Evolutionary conservation across 2,329 filamentous ascomycete genomes (phyloP).

Genomic region (Chrysoporthe puriensis): DNA sequence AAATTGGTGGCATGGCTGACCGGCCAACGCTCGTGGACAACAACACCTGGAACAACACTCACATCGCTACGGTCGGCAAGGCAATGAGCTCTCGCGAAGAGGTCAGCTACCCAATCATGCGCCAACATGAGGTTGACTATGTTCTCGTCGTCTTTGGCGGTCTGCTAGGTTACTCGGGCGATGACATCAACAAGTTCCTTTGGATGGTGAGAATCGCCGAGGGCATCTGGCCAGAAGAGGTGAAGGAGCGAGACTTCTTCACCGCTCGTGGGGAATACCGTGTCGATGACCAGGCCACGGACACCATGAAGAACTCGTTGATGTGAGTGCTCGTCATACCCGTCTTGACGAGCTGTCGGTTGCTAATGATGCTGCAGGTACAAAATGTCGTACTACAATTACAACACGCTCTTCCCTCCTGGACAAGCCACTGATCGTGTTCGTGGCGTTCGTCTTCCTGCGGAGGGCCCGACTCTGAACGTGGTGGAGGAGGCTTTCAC

Average conservation of each 20-base stretch:
- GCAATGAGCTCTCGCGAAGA: slow-evolving; percentile 98
- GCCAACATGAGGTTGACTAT: slow-evolving; percentile 98
- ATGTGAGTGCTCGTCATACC: slow-evolving; percentile 67
- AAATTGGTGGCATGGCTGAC: slow-evolving; percentile 99
- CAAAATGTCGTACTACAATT: slow-evolving; percentile 99
- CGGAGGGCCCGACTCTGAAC: slow-evolving; percentile 81
- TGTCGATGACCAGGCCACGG: slow-evolving; percentile 89
- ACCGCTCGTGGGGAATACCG: slow-evolving; percentile 91
- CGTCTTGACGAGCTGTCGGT: slow-evolving; percentile 25
- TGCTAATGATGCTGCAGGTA: slow-evolving; percentile 66
- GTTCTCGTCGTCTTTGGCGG: slow-evolving; percentile 97
- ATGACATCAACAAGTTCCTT: slow-evolving; percentile 99
- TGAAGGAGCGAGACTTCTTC: slow-evolving; percentile 96
- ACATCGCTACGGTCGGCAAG: slow-evolving; percentile 98
- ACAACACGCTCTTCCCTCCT: slow-evolving; percentile 84
- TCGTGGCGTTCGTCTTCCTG: slow-evolving; percentile 78
- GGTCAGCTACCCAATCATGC: slow-evolving; percentile 97
- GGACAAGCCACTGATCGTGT: slow-evolving; percentile 92
- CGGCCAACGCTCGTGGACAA: slow-evolving; percentile 97
- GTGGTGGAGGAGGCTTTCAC: slow-evolving; percentile 97
- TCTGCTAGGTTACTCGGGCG: slow-evolving; percentile 93
- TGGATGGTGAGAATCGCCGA: slow-evolving; percentile 99
- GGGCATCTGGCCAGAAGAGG: slow-evolving; percentile 99
- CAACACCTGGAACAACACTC: slow-evolving; percentile 99
- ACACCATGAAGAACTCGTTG: slow-evolving; percentile 98